Evolutionary conservation across 2,329 filamentous ascomycete species (phyloP).

Genomic region (Trichoderma gracile): DNA sequence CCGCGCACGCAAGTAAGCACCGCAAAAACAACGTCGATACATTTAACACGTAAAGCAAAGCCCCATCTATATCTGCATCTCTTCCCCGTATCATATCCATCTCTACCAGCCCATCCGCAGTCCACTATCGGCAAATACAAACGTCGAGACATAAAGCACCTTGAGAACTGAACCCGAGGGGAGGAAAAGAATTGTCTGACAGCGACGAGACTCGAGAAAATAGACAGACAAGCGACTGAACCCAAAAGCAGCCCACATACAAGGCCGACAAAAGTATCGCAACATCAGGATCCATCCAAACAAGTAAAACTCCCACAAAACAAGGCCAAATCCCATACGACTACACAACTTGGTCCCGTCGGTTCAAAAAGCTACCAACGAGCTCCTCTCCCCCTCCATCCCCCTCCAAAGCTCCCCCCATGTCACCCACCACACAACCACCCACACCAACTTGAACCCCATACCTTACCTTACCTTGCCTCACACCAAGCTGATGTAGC

Average conservation of each 20-base stretch:
- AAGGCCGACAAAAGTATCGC: too few relatives aligned
- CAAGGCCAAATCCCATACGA: not conserved
- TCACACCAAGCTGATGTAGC: not conserved
- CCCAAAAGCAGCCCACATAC: too few relatives aligned
- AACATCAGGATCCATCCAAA: not conserved
- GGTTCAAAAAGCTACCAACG: not conserved
- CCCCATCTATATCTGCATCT: too few relatives aligned
- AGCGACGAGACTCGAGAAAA: too few relatives aligned
- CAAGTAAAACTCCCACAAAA: not conserved
- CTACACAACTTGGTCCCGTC: not conserved
- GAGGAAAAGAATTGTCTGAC: too few relatives aligned
- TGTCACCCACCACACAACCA: not conserved
- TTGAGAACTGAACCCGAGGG: too few relatives aligned
- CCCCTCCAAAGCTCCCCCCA: not conserved
- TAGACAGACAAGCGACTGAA: too few relatives aligned
- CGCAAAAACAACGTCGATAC: not conserved
- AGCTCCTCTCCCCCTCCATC: not conserved
- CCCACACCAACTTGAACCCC: not conserved
- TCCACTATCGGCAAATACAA: not conserved
- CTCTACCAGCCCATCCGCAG: not conserved
- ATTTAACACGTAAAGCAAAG: too few relatives aligned
- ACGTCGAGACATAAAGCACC: too few relatives aligned
- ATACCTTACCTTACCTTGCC: not conserved
- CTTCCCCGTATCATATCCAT: too few relatives aligned
- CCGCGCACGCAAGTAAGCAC: conserved; percentile 4